A percentile compares a stretch with the other conserved stretches of the same genome.
phyloP scores from a whole-genome alignment of 2,329 filamentous ascomycete genomes.

The Parasarocladium wereldwijsianum region DNA sequence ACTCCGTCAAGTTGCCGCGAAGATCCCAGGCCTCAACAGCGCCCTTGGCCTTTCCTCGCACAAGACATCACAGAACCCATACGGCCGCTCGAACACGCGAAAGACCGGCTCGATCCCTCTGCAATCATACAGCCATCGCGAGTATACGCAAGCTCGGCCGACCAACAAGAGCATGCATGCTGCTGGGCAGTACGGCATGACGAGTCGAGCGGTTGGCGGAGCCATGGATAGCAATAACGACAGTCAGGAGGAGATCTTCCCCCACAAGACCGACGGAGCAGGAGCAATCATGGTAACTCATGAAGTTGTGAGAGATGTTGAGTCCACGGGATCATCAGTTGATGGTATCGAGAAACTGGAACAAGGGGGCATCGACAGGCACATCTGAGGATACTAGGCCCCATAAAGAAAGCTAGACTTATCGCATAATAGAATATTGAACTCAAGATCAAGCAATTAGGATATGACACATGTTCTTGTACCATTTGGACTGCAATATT shows the following conservation, averaged over 20 bases:
- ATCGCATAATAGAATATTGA: no score
- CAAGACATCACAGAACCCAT: slow-evolving; percentile 7
- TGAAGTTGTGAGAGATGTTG: slow-evolving; percentile 4
- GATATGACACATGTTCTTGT: no score
- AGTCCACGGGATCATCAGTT: slow-evolving; percentile 3
- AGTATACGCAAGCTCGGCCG: slow-evolving; percentile 4
- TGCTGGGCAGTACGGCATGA: slow-evolving; percentile 7
- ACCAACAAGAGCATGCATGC: slow-evolving; percentile 5
- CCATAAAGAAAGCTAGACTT: no score
- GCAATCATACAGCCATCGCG: slow-evolving; percentile 7
- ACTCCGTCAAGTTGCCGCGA: slow-evolving; percentile 14
- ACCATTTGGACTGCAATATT: no score
- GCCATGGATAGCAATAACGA: slow-evolving; percentile 9
- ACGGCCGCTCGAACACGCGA: slow-evolving; percentile 5
- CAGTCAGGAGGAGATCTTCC: slow-evolving; percentile 11
- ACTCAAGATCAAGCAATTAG: no score
- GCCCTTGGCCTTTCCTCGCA: slow-evolving; percentile 14
- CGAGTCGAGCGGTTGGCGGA: slow-evolving; percentile 6
- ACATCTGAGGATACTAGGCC: no score
- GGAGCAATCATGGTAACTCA: slow-evolving; percentile 10
- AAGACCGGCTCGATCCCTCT: slow-evolving; percentile 8
- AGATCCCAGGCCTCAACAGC: slow-evolving; percentile 14
- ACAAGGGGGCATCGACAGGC: no score
- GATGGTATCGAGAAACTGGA: no score
- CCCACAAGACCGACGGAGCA: slow-evolving; percentile 8